Evolutionary conservation across 2,329 filamentous ascomycete genomes (phyloP), one percentile per base, ranked within the genome.

Genomic region (Claviceps quebecensis): DNA sequence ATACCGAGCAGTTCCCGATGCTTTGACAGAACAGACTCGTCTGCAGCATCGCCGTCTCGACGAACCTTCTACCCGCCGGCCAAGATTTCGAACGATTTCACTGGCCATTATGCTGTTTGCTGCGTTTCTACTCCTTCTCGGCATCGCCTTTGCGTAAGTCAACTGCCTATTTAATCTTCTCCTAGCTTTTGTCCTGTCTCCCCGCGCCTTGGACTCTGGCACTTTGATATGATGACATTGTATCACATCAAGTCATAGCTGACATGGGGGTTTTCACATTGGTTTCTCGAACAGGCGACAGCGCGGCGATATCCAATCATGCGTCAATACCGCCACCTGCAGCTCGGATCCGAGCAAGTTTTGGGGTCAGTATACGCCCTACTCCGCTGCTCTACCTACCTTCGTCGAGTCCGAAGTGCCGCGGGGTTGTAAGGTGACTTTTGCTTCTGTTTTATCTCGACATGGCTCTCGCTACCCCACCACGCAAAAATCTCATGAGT

Each of bases 301-400:
- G 55, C 37, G 53, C 50, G 29, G 40, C 48, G 45, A 46, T 14
- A 17, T 23, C 43, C 29, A 26, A 16, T 45, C 38, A 16, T 52
- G 50, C 26, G 50, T 45, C 26, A 23, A 44, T n/a, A 41, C 26
- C 5, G 53, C 43, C 26, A 49, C 39, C n/a, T 89, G 85, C 65
- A 72, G 74, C 47, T 66, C 76, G 4, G 64, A 75, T 36, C 74
- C 83, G 45, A 79, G 81, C 1, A 84, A 81, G 57, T 76, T 73
- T 51, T 95, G 88, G 87, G 90, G 89, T 52, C 88, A 91, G 64
- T 95, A 95, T 65, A 85, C 87, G 17, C 87, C 89, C 2, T 94
- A 81, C 69, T 95, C 86, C 67, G 76, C 83, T 1, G 83, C 90
- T 0, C 76, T 81, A 6, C 88, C 84, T 1, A 71, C 36, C 14